phyloP scores from a whole-genome alignment of 352 stramenopile genomes.

The Globisporangium spiculum region DNA sequence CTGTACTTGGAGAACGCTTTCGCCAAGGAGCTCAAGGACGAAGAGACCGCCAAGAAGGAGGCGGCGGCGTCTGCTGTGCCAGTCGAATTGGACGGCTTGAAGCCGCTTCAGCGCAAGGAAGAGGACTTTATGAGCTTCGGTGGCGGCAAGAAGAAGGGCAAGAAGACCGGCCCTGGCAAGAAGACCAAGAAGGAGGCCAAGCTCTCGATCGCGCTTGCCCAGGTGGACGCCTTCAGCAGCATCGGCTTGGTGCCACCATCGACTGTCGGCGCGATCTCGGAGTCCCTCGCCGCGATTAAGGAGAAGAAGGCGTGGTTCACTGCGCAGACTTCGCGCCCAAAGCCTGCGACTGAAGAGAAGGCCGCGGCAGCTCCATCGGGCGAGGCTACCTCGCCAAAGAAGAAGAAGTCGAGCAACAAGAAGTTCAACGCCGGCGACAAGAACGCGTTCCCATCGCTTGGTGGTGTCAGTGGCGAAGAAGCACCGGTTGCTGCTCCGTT shows the following conservation, averaged over 20 bases:
- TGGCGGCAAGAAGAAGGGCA: slow-evolving; percentile 72
- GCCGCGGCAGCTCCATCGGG: slow-evolving; percentile 24
- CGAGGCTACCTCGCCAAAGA: slow-evolving; percentile 54
- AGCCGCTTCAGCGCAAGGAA: slow-evolving; percentile 84
- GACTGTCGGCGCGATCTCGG: slow-evolving; percentile 72
- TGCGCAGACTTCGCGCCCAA: slow-evolving; percentile 55
- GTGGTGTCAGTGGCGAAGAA: slow-evolving; percentile 34
- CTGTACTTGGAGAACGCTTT: slow-evolving; percentile 93
- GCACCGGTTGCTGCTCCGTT: slow-evolving; percentile 24
- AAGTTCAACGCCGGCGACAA: slow-evolving; percentile 82
- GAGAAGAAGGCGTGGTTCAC: slow-evolving; percentile 93
- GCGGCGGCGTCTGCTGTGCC: slow-evolving; percentile 29
- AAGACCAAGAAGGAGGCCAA: slow-evolving; percentile 81
- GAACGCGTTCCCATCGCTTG: slow-evolving; percentile 79
- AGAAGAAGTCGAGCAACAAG: slow-evolving; percentile 75
- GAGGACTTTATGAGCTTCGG: slow-evolving; percentile 83
- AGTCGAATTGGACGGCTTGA: slow-evolving; percentile 91
- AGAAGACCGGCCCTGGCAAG: slow-evolving; percentile 47
- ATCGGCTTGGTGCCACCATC: slow-evolving; percentile 90
- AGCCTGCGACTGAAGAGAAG: slow-evolving; percentile 28
- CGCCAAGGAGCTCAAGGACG: slow-evolving; percentile 75
- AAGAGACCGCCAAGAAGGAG: slow-evolving; percentile 37
- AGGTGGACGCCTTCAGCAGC: slow-evolving; percentile 90
- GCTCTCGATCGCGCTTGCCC: slow-evolving; percentile 71
- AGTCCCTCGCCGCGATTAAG: slow-evolving; percentile 92